Conservation (phyloP, 352 stramenopile genomes). For the Globisporangium viniferum region DNA sequence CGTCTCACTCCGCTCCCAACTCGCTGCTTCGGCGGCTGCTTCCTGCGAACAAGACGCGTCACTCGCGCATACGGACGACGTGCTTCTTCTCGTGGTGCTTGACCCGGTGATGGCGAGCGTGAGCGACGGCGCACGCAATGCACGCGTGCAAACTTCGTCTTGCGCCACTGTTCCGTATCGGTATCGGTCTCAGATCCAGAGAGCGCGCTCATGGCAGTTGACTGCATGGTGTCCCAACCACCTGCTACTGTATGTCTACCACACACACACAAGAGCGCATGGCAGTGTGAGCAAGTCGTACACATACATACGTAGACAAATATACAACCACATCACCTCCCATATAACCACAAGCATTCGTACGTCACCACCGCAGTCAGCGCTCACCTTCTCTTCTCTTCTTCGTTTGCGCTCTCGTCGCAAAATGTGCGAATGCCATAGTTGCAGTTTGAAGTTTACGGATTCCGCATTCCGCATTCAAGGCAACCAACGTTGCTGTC, state of each 20-base stretch:
- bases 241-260: background rate
- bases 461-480: background rate
- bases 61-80: background rate
- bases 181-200: slow-evolving; percentile 5
- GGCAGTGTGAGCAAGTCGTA: background rate
- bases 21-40: slow-evolving; percentile 10
- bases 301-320: background rate
- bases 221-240: background rate
- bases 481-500: background rate
- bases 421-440: background rate
- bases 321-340: background rate
- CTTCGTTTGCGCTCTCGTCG: background rate
- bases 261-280: background rate
- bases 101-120: background rate
- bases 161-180: background rate
- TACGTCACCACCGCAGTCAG: background rate
- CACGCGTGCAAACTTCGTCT: background rate
- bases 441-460: background rate
- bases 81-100: background rate
- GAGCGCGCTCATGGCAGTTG: background rate
- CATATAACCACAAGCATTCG: background rate
- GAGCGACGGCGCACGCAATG: background rate
- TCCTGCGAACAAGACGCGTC: slow-evolving; percentile 10
- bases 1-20: background rate
- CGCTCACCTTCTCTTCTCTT: background rate